These are phyloP conservation scores for Cystobasidium slooffiae DNA, from an alignment of 1,284 basidiomycete genomes.

Conservation along the genomic window DNA sequence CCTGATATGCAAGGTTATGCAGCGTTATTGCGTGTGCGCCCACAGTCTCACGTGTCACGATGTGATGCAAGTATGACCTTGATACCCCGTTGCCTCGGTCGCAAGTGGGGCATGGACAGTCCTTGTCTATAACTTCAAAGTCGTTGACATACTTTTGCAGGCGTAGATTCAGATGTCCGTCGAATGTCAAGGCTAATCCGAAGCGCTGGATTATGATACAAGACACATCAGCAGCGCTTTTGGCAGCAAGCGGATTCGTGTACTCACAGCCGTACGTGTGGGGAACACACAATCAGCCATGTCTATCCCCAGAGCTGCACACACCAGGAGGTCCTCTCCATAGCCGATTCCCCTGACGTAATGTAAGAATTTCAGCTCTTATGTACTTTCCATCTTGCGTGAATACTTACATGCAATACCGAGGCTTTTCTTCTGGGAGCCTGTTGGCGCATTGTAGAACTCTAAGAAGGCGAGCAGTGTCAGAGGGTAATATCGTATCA, in stretches of 20 bases:
- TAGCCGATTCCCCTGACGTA: conserved; percentile 74
- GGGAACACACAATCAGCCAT: conserved; percentile 92
- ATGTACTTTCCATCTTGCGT: not conserved
- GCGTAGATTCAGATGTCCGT: conserved; percentile 78
- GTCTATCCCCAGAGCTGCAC: conserved; percentile 82
- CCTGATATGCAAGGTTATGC: conserved; percentile 57
- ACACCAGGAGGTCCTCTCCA: conserved; percentile 83
- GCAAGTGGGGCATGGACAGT: conserved; percentile 80
- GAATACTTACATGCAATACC: conserved; percentile 66
- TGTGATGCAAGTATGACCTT: conserved; percentile 72
- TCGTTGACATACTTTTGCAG: conserved; percentile 71
- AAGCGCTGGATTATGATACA: conserved; percentile 61
- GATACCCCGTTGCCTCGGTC: conserved; percentile 62
- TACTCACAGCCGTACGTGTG: conserved; percentile 66
- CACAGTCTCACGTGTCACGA: conserved; percentile 73
- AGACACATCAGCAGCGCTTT: not conserved
- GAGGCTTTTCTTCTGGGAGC: conserved; percentile 66
- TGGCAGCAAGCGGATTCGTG: not conserved
- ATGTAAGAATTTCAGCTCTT: not conserved
- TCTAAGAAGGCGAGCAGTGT: conserved; percentile 57
- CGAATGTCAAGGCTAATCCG: conserved; percentile 77
- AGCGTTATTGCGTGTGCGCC: conserved; percentile 65
- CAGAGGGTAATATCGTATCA: not conserved
- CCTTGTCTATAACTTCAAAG: conserved; percentile 69
- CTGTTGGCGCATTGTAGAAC: conserved; percentile 77